A percentile compares a stretch with the other conserved stretches of the same genome.
These are phyloP conservation scores for Scutellospora calospora DNA, from an alignment of 371 early-diverging fungal genomes.

Conservation along the genomic window DNA sequence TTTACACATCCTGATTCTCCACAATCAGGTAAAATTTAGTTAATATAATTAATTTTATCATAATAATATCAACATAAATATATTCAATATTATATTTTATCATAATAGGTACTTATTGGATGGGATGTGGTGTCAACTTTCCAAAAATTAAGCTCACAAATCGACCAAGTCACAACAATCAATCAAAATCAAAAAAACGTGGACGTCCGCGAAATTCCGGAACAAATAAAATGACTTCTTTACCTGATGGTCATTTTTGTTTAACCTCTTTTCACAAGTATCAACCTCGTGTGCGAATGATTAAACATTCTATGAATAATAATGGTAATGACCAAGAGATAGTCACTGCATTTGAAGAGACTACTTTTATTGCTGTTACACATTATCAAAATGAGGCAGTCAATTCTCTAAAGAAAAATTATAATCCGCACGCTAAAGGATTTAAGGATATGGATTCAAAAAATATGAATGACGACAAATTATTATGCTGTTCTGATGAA, in stretches of 20 bases:
- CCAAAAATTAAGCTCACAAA: slow-evolving; percentile 60
- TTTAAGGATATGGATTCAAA: slow-evolving; percentile 46
- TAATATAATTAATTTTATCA: background rate
- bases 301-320: slow-evolving; percentile 45
- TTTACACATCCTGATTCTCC: slow-evolving; percentile 51
- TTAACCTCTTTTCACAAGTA: slow-evolving; percentile 58
- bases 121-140: slow-evolving; percentile 51
- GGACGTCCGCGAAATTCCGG: too few species aligned
- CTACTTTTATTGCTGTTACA: slow-evolving; percentile 62
- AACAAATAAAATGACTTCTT: background rate
- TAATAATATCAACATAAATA: background rate
- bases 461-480: background rate
- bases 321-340: slow-evolving; percentile 19
- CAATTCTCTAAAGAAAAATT: slow-evolving; percentile 60
- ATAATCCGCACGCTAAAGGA: slow-evolving; percentile 65
- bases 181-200: background rate
- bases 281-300: slow-evolving; percentile 56
- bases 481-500: background rate
- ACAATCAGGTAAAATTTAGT: slow-evolving; percentile 45
- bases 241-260: slow-evolving; percentile 49
- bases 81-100: background rate
- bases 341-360: slow-evolving; percentile 51
- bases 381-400: slow-evolving; percentile 65
- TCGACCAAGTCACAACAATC: background rate
- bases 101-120: slow-evolving; percentile 51